Evolutionary conservation across 805 yeast genomes (phyloP).

Genomic region (Metschnikowia dekortorum): DNA sequence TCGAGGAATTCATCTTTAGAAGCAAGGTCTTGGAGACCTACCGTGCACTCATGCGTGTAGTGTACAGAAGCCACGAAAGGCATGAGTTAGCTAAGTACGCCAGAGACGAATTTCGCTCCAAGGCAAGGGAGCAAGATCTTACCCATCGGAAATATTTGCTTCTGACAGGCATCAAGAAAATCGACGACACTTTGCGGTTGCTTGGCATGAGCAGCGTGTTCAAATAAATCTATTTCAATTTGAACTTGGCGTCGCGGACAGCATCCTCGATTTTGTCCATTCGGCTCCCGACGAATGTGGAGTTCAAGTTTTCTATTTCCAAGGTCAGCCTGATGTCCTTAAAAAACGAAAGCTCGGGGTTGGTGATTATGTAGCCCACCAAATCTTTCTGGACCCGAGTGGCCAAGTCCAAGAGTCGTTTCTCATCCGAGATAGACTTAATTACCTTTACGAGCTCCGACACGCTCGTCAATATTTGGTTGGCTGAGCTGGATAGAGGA

Average conservation of each 20-base stretch:
- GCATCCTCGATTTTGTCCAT: conserved; percentile 12
- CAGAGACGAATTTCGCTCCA: conserved; percentile 31
- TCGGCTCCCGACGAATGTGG: conserved; percentile 6
- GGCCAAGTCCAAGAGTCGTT: conserved; percentile 5
- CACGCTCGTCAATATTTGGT: conserved; percentile 10
- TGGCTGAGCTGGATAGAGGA: conserved; percentile 14
- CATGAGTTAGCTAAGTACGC: conserved; percentile 29
- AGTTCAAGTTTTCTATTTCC: neutral
- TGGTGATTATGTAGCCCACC: conserved; percentile 7
- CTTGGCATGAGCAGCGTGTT: conserved; percentile 17
- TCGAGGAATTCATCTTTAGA: conserved; percentile 40
- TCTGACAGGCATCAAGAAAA: conserved; percentile 27
- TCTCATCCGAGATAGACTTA: conserved; percentile 8
- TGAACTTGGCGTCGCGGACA: conserved; percentile 12
- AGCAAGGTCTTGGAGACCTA: conserved; percentile 31
- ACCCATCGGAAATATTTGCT: conserved; percentile 36
- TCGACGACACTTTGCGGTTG: conserved; percentile 22
- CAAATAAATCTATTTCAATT: conserved; percentile 5
- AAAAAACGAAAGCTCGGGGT: conserved; percentile 10
- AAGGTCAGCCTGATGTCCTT: conserved; percentile 4
- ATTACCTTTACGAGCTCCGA: conserved; percentile 13
- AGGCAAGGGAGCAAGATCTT: conserved; percentile 25
- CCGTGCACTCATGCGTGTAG: conserved; percentile 28
- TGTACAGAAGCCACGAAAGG: conserved; percentile 35
- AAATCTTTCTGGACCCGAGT: conserved; percentile 10